Conservation (phyloP, 129 eudicot species). For the Centella asiatica region DNA sequence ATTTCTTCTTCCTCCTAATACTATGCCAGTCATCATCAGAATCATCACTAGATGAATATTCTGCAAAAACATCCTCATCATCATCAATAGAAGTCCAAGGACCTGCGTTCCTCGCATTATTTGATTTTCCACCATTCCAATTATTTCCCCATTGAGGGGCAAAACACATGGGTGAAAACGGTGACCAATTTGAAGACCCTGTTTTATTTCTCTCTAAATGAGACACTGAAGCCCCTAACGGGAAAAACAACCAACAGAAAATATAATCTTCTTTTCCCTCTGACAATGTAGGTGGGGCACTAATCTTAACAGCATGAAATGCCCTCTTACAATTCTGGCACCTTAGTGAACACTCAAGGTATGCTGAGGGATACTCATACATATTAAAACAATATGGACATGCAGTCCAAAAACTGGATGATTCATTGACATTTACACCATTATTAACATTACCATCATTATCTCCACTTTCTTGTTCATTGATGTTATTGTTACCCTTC, state of each 20-base stretch:
- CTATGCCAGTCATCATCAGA: slow-evolving; percentile 66
- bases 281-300: slow-evolving; percentile 46
- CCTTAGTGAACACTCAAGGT: slow-evolving; percentile 56
- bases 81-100: slow-evolving; percentile 69
- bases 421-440: slow-evolving; percentile 26
- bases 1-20: slow-evolving; percentile 26
- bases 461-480: slow-evolving; percentile 17
- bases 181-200: slow-evolving; percentile 48
- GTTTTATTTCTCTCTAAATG: slow-evolving; percentile 36
- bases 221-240: slow-evolving; percentile 52
- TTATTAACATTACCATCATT: background rate
- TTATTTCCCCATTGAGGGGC: slow-evolving; percentile 17
- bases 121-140: no score
- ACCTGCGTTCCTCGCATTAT: slow-evolving; percentile 14
- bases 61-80: slow-evolving; percentile 53
- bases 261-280: slow-evolving; percentile 52
- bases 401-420: slow-evolving; percentile 67
- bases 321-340: slow-evolving; percentile 74
- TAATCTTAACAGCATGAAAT: slow-evolving; percentile 59
- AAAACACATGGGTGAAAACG: slow-evolving; percentile 65
- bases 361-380: slow-evolving; percentile 54
- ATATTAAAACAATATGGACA: slow-evolving; percentile 75
- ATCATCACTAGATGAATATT: slow-evolving; percentile 46
- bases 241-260: slow-evolving; percentile 80
- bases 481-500: background rate